phyloP scores from a whole-genome alignment of 2,329 filamentous ascomycete genomes.

The Nemania serpens region DNA sequence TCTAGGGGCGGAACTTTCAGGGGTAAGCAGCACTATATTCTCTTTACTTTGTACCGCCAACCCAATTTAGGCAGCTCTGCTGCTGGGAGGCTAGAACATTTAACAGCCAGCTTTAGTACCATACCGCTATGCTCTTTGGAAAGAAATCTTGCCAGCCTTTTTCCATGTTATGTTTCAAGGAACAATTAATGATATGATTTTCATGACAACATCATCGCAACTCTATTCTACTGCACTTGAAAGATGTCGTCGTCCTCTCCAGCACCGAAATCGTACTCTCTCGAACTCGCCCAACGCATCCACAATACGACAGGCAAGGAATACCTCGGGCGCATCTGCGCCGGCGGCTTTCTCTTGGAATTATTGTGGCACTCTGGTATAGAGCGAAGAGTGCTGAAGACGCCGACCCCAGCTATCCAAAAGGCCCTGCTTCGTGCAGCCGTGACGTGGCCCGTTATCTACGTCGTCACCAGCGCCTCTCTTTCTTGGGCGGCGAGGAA shows the following conservation, averaged over 20 bases:
- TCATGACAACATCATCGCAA: background rate
- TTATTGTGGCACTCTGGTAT: constrained; percentile 30
- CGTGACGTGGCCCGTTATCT: constrained; percentile 29
- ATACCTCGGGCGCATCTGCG: constrained; percentile 28
- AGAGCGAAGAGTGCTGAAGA: constrained; percentile 31
- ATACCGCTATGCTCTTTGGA: no score
- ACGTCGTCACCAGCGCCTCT: constrained; percentile 20
- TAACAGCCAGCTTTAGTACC: background rate
- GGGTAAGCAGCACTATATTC: background rate
- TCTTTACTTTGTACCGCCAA: background rate
- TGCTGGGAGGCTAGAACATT: background rate
- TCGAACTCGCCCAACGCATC: constrained; percentile 32
- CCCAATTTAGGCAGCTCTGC: background rate
- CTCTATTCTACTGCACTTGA: background rate
- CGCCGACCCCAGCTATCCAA: constrained; percentile 19
- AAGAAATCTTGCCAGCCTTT: background rate
- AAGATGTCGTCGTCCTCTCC: constrained; percentile 15
- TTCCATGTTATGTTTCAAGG: background rate
- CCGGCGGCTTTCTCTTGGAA: constrained; percentile 30
- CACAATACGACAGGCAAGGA: constrained; percentile 33
- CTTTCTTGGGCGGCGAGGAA: constrained; percentile 35
- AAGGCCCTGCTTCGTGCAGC: constrained; percentile 25
- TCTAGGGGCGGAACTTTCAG: background rate
- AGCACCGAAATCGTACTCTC: constrained; percentile 28
- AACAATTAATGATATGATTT: background rate